These are phyloP conservation scores for Hypomyces rosellus DNA, from an alignment of 2,329 filamentous ascomycete genomes.

Conservation along the genomic window DNA sequence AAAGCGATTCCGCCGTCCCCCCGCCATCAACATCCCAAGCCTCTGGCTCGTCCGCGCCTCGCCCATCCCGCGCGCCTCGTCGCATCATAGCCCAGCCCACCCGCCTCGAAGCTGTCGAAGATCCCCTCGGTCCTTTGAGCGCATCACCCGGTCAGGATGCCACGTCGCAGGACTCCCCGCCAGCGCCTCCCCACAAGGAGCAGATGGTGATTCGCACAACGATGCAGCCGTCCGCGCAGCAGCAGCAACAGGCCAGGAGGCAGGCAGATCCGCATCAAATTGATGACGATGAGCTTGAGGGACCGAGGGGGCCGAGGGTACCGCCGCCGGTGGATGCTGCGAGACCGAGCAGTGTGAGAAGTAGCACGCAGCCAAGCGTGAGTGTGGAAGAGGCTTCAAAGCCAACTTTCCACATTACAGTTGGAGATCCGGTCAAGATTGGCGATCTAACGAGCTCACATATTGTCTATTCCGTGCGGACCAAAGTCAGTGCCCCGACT, in stretches of 20 bases:
- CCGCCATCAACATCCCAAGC: conserved; percentile 25
- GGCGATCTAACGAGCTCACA: conserved; percentile 95
- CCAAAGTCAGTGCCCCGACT: conserved; percentile 55
- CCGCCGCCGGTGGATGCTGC: conserved; percentile 60
- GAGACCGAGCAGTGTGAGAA: conserved; percentile 44
- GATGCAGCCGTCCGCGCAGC: conserved; percentile 40
- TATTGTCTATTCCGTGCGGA: conserved; percentile 94
- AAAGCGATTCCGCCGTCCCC: conserved; percentile 25
- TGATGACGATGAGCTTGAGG: conserved; percentile 63
- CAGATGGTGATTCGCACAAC: conserved; percentile 55
- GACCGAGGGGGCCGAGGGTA: conserved; percentile 47
- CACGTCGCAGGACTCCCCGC: conserved; percentile 47
- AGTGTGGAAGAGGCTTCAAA: conserved; percentile 91
- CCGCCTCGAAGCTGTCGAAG: conserved; percentile 69
- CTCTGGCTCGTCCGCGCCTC: conserved; percentile 27
- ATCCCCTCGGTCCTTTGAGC: conserved; percentile 72
- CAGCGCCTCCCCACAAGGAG: conserved; percentile 64
- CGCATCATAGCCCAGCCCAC: conserved; percentile 69
- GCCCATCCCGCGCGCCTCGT: conserved; percentile 46
- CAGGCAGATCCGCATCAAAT: conserved; percentile 57
- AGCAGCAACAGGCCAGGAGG: conserved; percentile 36
- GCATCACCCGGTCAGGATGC: conserved; percentile 47
- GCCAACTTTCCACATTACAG: conserved; percentile 81
- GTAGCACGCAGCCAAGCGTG: conserved; percentile 65
- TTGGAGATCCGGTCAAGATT: conserved; percentile 96